These are phyloP conservation scores for Candida glaebosa DNA, from an alignment of 805 yeast genomes.

Conservation along the genomic window DNA sequence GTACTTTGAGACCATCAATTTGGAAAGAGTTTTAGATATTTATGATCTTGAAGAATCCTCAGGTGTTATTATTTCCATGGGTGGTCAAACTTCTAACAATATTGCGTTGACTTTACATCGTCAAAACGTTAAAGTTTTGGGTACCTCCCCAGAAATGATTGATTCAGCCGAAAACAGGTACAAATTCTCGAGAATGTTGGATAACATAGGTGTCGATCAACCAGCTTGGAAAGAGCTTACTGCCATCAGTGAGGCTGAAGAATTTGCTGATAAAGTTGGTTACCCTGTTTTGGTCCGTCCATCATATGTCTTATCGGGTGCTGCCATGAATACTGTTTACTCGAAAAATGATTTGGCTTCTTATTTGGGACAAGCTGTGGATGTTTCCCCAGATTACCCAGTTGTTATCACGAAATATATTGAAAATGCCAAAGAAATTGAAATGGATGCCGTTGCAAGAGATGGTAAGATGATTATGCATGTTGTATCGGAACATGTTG, in stretches of 20 bases:
- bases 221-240: slow-evolving; percentile 99
- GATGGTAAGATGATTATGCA: slow-evolving; percentile 95
- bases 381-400: slow-evolving; percentile 96
- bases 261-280: slow-evolving; percentile 82
- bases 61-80: slow-evolving; percentile 96
- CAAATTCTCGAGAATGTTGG: slow-evolving; percentile 96
- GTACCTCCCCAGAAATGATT: slow-evolving; percentile 98
- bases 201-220: slow-evolving; percentile 94
- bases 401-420: slow-evolving; percentile 96
- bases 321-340: slow-evolving; percentile 98
- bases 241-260: slow-evolving; percentile 87
- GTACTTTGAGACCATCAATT: slow-evolving; percentile 91
- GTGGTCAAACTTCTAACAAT: slow-evolving; percentile 98
- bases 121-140: slow-evolving; percentile 91
- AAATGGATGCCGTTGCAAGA: slow-evolving; percentile 97
- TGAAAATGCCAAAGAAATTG: slow-evolving; percentile 96
- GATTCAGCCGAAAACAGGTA: slow-evolving; percentile 98
- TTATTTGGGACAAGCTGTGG: slow-evolving; percentile 90
- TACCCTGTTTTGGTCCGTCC: slow-evolving; percentile 98
- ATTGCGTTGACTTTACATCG: slow-evolving; percentile 90
- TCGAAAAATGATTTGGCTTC: slow-evolving; percentile 83
- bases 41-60: slow-evolving; percentile 85
- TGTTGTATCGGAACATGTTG: slow-evolving; percentile 97
- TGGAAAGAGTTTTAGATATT: slow-evolving; percentile 92
- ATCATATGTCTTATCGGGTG: slow-evolving; percentile 95